Base-by-base conservation (phyloP, 2,329 filamentous ascomycete genomes). In the Alternaria gaisen region DNA sequence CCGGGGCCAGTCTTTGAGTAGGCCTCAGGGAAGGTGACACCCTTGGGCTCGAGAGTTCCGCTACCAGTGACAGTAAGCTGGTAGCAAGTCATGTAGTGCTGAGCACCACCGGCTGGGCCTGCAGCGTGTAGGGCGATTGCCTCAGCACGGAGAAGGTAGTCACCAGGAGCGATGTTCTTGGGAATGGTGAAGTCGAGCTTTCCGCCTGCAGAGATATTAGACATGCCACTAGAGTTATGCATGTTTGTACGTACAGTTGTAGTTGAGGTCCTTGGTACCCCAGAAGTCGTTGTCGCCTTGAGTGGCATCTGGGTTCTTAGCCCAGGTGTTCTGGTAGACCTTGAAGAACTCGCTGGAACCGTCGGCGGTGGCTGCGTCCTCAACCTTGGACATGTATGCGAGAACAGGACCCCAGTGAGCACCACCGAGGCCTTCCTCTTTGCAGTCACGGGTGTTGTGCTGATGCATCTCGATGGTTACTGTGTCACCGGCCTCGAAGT, bases 401-500 rank as follows among this genome's bases (percentile, higher is more conserved):
- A 84, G 80, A 68, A 86, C 74, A 38, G 85, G 85, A 9, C 85
- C 85, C 74, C 80, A 77, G 78, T 87, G 85, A 47, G 82, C 70
- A 41, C 71, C 71, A 34, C 71, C 71, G 38, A 73, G 64, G 24
- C 61, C 71, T 60, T 73, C 66, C 56, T 67, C 58, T 3, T 55
- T 71, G 64, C 70, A 72, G 34, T 53, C 47, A 47, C 71, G 69
- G 59, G 22, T 58, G 62, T 66, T 70, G 53, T 68, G 71, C 56
- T 73, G 71, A 60, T 74, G 72, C 72, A 74, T 74, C 60, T 74
- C 72, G 34, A 74, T 72, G 9, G 70, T 72, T 7, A 74, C 70
- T 14, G 67, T 69, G 53, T 73, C 70, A 52, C 72, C 72, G 26
- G 72, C 69, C 24, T 51, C 66, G 50, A 69, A 72, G 32, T 58